Base-by-base conservation (phyloP, 2,329 filamentous ascomycete genomes). In the Dactylellina drechsleri region DNA sequence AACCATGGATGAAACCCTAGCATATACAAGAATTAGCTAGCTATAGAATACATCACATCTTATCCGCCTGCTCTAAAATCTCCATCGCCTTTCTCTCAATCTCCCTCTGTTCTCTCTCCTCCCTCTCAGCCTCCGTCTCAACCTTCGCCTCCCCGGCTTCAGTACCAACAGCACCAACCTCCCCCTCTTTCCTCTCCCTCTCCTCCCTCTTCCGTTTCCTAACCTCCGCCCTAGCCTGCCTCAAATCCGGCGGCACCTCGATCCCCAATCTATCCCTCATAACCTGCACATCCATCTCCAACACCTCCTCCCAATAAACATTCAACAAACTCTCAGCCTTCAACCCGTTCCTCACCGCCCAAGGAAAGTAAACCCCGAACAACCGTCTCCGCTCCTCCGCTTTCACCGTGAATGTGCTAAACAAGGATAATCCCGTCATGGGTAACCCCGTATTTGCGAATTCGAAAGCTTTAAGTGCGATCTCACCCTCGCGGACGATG, bases 391-490 rank as follows among this genome's bases (percentile, higher is more conserved):
- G 84, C 79, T 91, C 89, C 13, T 84, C 85, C 31, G 85, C 84
- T 81, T 91, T 91, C 80, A 92, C 81, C 41, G 87, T 85, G 41
- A 88, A 82, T 12, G 88, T 84, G 1, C 93, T 92, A 71, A 93
- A 88, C 61, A 96, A 85, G 80, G 91, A 92, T 77, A 99, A 82
- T 0, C 92, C 95, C 7, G 95, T 96, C 95, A 99, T 99, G 0
- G 95, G 95, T 65, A 99, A 84, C 40, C 96, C 83, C 0, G 93
- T 98, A 81, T 98, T 99, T 26, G 93, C 89, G 81, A 97, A 99
- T 84, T 99, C 95, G 78, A 99, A 97, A 0, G 93, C 93, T 83
- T 99, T 99, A 78, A 99, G 86, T n/a, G 94, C 95, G 12, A 99
- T 87, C 84, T 99, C 95, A 26, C 95, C 95, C 84, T 99, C 95